Conservation (phyloP, 768 basidiomycete genomes). For the Podaxis carcinomalis region DNA sequence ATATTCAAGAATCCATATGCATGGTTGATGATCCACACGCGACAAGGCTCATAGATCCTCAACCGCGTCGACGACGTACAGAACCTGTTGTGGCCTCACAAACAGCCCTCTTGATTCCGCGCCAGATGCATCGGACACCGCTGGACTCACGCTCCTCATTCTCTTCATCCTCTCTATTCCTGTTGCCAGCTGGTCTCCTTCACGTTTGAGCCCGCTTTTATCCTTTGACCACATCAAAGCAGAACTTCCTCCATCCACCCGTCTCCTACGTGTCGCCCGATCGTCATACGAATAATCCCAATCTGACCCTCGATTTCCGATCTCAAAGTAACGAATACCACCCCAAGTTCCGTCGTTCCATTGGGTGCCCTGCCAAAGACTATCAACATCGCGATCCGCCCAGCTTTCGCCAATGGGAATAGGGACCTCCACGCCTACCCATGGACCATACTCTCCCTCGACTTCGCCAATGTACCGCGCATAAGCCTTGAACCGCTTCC, state of each 20-base stretch:
- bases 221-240: conserved; percentile 17
- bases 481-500: conserved; percentile 80
- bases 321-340: conserved; percentile 82
- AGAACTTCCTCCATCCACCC: conserved; percentile 31
- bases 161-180: conserved; percentile 61
- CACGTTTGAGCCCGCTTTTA: conserved; percentile 33
- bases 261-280: conserved; percentile 40
- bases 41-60: conserved; percentile 19
- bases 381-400: conserved; percentile 39
- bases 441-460: conserved; percentile 73
- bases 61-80: conserved; percentile 84
- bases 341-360: conserved; percentile 87
- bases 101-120: conserved; percentile 72
- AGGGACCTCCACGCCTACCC: conserved; percentile 91
- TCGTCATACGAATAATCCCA: conserved; percentile 59
- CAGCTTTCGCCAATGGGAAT: conserved; percentile 47
- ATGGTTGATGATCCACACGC: not conserved
- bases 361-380: conserved; percentile 32
- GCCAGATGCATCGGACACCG: conserved; percentile 46
- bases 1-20: not conserved
- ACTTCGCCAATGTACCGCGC: conserved; percentile 89
- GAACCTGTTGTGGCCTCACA: conserved; percentile 80
- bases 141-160: conserved; percentile 72
- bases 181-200: conserved; percentile 40
- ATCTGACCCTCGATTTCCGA: conserved; percentile 42